These are phyloP conservation scores for Naganishia vaughanmartiniae DNA, from an alignment of 768 basidiomycete species.

Conservation along the genomic window DNA sequence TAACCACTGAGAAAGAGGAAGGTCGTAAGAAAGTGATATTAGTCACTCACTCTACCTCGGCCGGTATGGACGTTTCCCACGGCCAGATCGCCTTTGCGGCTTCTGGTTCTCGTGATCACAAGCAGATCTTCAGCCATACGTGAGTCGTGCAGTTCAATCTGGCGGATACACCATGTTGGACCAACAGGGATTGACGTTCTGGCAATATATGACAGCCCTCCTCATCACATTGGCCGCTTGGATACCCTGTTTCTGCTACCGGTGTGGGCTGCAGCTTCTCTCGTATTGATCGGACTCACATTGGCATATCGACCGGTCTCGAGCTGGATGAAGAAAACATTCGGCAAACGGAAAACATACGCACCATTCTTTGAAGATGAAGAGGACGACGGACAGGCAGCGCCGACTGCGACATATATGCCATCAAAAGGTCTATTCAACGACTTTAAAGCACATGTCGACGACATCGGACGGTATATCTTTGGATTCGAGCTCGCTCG, in stretches of 20 bases:
- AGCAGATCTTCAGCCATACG: slow-evolving; percentile 21
- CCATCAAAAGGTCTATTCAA: slow-evolving; percentile 45
- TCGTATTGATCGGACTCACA: not conserved
- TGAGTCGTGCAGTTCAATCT: not conserved
- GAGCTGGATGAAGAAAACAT: slow-evolving; percentile 9
- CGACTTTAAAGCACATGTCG: slow-evolving; percentile 18
- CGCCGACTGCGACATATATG: slow-evolving; percentile 32
- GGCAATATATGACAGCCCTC: not conserved
- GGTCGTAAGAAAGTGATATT: not conserved
- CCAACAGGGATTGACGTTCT: not conserved
- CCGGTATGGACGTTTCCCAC: slow-evolving; percentile 3
- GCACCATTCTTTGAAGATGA: slow-evolving; percentile 32
- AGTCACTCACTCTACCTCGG: not conserved
- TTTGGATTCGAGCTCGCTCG: slow-evolving; percentile 58
- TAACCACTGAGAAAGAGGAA: not conserved
- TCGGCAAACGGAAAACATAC: slow-evolving; percentile 6
- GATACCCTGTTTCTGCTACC: slow-evolving; percentile 21
- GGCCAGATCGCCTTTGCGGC: slow-evolving; percentile 15
- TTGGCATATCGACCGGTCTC: not conserved
- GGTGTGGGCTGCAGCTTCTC: not conserved
- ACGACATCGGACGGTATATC: slow-evolving; percentile 47
- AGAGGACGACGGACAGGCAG: slow-evolving; percentile 8
- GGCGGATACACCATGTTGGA: not conserved
- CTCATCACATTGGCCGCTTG: slow-evolving; percentile 16
- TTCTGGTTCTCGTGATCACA: slow-evolving; percentile 7